phyloP scores from a whole-genome alignment of 2,329 filamentous ascomycete species.

The Spiromastix sp. region DNA sequence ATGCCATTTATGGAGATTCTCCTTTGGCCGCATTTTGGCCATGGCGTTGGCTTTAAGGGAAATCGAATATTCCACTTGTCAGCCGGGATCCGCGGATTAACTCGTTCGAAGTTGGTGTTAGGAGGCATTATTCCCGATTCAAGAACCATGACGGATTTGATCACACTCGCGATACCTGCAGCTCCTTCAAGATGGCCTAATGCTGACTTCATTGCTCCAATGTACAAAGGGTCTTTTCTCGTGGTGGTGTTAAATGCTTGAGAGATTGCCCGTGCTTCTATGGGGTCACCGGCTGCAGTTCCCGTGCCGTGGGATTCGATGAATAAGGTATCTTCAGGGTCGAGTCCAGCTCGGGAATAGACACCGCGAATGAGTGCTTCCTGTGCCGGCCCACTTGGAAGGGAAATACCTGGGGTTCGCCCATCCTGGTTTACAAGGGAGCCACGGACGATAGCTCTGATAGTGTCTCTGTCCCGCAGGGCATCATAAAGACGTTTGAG shows the following conservation, averaged over 20 bases:
- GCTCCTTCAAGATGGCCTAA: slow-evolving; percentile 14
- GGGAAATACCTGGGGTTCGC: slow-evolving; percentile 29
- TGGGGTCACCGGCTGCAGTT: slow-evolving; percentile 23
- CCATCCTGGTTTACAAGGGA: slow-evolving; percentile 33
- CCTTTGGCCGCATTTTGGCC: slow-evolving; percentile 16
- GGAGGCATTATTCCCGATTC: slow-evolving; percentile 13
- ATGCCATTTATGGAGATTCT: slow-evolving; percentile 25
- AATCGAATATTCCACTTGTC: slow-evolving; percentile 14
- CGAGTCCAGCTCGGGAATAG: slow-evolving; percentile 14
- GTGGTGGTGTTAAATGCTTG: slow-evolving; percentile 5
- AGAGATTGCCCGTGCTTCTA: slow-evolving; percentile 10
- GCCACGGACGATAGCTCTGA: slow-evolving; percentile 29
- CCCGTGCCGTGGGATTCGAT: slow-evolving; percentile 27
- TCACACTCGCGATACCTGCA: slow-evolving; percentile 13
- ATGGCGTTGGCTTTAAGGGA: slow-evolving; percentile 13
- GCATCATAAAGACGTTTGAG: slow-evolving; percentile 32
- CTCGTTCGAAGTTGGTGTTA: slow-evolving; percentile 16
- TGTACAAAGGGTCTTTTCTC: slow-evolving; percentile 6
- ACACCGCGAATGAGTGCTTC: slow-evolving; percentile 14
- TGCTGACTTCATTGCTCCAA: slow-evolving; percentile 8
- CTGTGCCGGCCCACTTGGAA: slow-evolving; percentile 24
- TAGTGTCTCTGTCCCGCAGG: slow-evolving; percentile 25
- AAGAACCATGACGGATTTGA: slow-evolving; percentile 13
- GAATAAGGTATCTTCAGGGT: slow-evolving; percentile 8
- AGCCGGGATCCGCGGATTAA: slow-evolving; percentile 18